A percentile compares a stretch with the other conserved stretches of the same genome.
Conservation (phyloP, 2,329 filamentous ascomycete species). For the Alternaria sp. region DNA sequence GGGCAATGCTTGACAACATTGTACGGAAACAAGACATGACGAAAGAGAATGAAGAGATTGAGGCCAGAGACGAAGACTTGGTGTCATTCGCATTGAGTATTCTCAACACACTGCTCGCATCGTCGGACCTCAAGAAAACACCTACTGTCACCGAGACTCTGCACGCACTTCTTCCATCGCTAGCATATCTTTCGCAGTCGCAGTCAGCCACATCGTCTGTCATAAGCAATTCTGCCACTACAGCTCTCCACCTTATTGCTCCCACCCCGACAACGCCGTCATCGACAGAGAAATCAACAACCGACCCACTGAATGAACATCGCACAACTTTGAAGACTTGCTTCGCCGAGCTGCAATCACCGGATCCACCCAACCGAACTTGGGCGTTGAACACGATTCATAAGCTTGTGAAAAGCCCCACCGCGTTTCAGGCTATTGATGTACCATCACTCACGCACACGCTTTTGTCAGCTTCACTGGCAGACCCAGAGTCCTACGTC, state of each 20-base stretch:
- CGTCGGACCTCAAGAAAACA: slow-evolving; percentile 43
- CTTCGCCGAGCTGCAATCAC: slow-evolving; percentile 39
- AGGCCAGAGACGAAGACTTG: slow-evolving; percentile 40
- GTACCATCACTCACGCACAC: slow-evolving; percentile 70
- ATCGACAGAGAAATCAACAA: background rate
- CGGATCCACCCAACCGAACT: slow-evolving; percentile 46
- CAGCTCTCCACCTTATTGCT: slow-evolving; percentile 59
- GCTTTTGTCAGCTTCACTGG: slow-evolving; percentile 68
- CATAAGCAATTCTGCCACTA: slow-evolving; percentile 34
- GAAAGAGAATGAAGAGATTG: background rate
- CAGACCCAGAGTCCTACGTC: slow-evolving; percentile 74
- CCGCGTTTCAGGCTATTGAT: slow-evolving; percentile 66
- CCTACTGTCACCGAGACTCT: slow-evolving; percentile 23
- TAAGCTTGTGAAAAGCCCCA: slow-evolving; percentile 58
- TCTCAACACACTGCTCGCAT: slow-evolving; percentile 45
- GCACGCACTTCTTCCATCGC: slow-evolving; percentile 16
- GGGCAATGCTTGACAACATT: slow-evolving; percentile 35
- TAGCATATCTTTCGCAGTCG: slow-evolving; percentile 33
- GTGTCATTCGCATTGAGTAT: slow-evolving; percentile 52
- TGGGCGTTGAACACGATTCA: slow-evolving; percentile 44
- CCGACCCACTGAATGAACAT: slow-evolving; percentile 58
- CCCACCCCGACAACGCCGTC: slow-evolving; percentile 56
- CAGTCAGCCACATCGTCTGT: slow-evolving; percentile 19
- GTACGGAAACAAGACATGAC: slow-evolving; percentile 17
- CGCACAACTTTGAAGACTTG: slow-evolving; percentile 30